Evolutionary conservation across 495 filamentous ascomycete genomes (phyloP), one percentile per base, ranked within the genome.

Genomic region (Talaromyces thailandensis): DNA sequence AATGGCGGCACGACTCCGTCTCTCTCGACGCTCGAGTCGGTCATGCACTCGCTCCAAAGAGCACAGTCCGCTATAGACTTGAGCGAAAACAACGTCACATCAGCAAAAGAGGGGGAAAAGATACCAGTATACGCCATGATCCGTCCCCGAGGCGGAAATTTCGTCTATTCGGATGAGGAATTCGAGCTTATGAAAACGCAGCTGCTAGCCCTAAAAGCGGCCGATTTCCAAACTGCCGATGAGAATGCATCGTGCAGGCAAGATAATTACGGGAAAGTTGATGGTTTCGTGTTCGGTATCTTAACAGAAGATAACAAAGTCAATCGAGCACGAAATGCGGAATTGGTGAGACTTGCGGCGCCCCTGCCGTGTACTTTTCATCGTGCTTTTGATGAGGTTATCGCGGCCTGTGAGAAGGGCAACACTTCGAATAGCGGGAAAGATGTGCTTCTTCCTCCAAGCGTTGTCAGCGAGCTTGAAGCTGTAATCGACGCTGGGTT

Each of bases 231-330:
- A 0, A 35, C 45, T 4, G 11, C 18, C 11, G 14, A 2, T 12
- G 11, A 23, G 43, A 48, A 48, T 48, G 16, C 21, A 18, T 48
- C n/a, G n/a, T n/a, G 21, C 1, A 18, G 21, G 9, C 43, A 9
- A 18, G 21, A 48, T 2, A 3, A 4, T 7, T 59, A 48, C 18
- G 35, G 35, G 2, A 59, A 75, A n/a, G 74, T 76, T 2, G 71
- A 76, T 65, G 81, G 80, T 0, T 82, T 82, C 62, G 81, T 84
- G 5, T 82, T 83, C 58, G 81, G 81, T 0, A 71, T 81, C 31
- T 63, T 83, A 6, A 62, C 63, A 14, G 18, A 61, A 0, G 28
- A 71, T 8, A 37, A 62, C 1, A 9, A 23, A 6, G 68, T 84
- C 6, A 77, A 84, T 60, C 60, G 65, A 6, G 55, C 58, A 5